Conservation (phyloP, 495 filamentous ascomycete genomes). For the Lasiosphaeris hirsuta region DNA sequence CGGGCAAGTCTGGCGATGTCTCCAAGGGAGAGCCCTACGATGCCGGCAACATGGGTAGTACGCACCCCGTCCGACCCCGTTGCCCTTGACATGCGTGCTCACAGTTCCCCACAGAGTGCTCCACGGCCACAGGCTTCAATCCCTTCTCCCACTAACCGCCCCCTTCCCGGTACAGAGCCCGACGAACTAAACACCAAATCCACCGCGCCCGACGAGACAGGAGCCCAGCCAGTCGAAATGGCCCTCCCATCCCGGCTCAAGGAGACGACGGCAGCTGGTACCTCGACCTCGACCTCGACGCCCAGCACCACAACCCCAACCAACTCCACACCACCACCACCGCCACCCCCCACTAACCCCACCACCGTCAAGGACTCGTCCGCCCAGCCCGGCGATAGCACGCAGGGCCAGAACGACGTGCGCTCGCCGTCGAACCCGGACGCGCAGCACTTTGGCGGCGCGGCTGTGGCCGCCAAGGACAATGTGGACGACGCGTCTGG, state of each 20-base stretch:
- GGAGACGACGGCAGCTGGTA: not conserved
- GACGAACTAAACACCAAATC: not conserved
- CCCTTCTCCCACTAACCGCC: not conserved
- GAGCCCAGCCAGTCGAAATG: not conserved
- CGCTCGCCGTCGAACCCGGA: slow-evolving; percentile 32
- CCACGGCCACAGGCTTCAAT: too few species aligned
- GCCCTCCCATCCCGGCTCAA: not conserved
- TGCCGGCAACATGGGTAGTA: slow-evolving; percentile 51
- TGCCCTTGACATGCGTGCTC: too few species aligned
- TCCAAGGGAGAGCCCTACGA: slow-evolving; percentile 58
- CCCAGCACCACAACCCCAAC: too few species aligned
- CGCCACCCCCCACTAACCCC: slow-evolving; percentile 26
- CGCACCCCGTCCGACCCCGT: not conserved
- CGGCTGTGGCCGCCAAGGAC: slow-evolving; percentile 25
- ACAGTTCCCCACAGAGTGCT: too few species aligned
- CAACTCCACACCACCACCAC: not conserved
- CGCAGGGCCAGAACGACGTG: slow-evolving; percentile 37
- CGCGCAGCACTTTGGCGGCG: slow-evolving; percentile 25
- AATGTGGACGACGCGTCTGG: slow-evolving; percentile 30
- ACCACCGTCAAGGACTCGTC: slow-evolving; percentile 28
- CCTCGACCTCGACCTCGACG: not conserved
- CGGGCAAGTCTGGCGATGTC: slow-evolving; percentile 49
- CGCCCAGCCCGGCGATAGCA: slow-evolving; percentile 26
- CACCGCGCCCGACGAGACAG: slow-evolving; percentile 6
- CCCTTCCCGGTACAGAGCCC: not conserved